Conservation (phyloP, 768 basidiomycete genomes). For the Nidularia sp. region DNA sequence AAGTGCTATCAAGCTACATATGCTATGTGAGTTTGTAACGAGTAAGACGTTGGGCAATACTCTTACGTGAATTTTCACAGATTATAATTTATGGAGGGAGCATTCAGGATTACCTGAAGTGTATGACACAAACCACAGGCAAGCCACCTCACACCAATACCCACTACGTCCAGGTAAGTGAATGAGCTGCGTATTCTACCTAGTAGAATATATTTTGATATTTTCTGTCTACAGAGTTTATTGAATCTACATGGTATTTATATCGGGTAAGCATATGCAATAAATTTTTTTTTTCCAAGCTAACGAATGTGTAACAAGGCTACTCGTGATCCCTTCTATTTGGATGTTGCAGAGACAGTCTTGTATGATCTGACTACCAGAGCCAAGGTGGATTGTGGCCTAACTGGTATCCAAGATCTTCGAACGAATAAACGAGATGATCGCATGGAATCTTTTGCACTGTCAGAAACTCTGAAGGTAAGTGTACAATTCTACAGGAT, state of each 20-base stretch:
- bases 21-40: conserved; percentile 57
- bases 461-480: conserved; percentile 91
- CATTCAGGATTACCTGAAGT: conserved; percentile 90
- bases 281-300: conserved; percentile 1
- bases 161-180: conserved; percentile 69
- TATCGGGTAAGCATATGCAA: conserved; percentile 62
- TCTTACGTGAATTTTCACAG: conserved; percentile 27
- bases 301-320: conserved; percentile 49
- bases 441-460: conserved; percentile 95
- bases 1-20: conserved; percentile 88
- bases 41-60: neutral
- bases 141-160: conserved; percentile 73
- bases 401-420: conserved; percentile 79
- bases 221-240: conserved; percentile 56
- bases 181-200: no score
- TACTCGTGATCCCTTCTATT: conserved; percentile 88
- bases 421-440: conserved; percentile 78
- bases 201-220: neutral
- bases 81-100: conserved; percentile 90
- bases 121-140: conserved; percentile 74
- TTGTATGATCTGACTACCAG: conserved; percentile 71
- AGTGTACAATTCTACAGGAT: conserved; percentile 1
- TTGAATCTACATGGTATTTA: conserved; percentile 95
- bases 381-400: conserved; percentile 81
- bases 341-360: conserved; percentile 85